Evolutionary conservation across 2,329 filamentous ascomycete species (phyloP).

Genomic region (Penicillium sp.): DNA sequence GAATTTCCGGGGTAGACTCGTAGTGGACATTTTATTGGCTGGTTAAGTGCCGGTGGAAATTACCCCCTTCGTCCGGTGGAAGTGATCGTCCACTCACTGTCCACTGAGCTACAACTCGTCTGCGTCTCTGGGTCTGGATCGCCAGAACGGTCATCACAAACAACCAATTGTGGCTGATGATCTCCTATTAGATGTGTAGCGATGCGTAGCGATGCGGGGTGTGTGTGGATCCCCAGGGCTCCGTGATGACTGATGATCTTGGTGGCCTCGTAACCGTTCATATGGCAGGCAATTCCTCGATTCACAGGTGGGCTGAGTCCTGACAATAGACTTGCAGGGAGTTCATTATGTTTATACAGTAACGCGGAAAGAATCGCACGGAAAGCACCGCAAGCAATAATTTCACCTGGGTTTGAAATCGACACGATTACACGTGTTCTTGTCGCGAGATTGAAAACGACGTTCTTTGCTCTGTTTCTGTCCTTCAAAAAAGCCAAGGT

Average conservation of each 20-base stretch:
- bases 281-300: background rate
- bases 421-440: background rate
- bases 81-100: constrained; percentile 1
- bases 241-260: background rate
- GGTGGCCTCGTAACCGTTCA: background rate
- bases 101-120: background rate
- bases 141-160: background rate
- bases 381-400: background rate
- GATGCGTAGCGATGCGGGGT: no score
- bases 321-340: background rate
- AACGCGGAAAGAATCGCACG: background rate
- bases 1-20: background rate
- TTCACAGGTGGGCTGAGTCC: background rate
- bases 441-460: background rate
- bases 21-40: background rate
- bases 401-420: background rate
- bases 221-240: background rate
- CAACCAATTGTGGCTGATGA: background rate
- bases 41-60: constrained; percentile 1
- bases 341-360: background rate
- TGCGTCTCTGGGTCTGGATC: background rate
- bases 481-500: background rate
- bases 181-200: background rate
- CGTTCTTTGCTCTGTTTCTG: background rate
- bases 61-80: constrained; percentile 1